These are phyloP conservation scores for Tetrahymena thermophila DNA, from an alignment of 73 alveolate genomes.

Conservation along the genomic window DNA sequence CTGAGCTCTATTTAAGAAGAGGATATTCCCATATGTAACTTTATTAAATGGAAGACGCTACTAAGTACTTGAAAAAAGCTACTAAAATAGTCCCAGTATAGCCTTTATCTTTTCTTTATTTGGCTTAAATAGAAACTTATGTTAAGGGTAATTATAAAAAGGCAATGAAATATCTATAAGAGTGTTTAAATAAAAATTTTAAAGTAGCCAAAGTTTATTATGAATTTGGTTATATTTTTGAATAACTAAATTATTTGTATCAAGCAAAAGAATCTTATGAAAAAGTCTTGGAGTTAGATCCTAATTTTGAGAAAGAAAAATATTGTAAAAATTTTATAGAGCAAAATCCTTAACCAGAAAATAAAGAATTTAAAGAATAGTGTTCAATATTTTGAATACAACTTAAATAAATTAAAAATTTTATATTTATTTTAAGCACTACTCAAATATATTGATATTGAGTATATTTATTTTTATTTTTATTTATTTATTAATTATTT, in stretches of 20 bases:
- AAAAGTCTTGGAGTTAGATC: neutral
- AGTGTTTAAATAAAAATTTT: neutral
- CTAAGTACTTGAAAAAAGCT: neutral
- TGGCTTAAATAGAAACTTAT: neutral
- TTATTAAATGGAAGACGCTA: neutral
- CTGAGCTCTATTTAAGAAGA: neutral
- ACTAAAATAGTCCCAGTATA: neutral
- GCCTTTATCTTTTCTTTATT: neutral
- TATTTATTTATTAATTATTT: too few species aligned
- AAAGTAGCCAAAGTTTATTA: neutral
- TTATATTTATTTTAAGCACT: too few species aligned
- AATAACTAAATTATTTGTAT: neutral
- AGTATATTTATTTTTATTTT: too few species aligned
- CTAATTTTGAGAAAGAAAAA: neutral
- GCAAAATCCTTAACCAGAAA: neutral
- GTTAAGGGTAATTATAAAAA: neutral
- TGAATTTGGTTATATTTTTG: neutral
- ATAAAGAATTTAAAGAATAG: neutral
- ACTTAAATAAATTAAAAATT: too few species aligned
- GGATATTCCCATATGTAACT: neutral
- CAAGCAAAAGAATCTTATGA: neutral
- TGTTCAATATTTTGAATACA: neutral
- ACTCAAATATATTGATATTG: too few species aligned
- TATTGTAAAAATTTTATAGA: neutral
- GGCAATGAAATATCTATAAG: neutral